Conservation (phyloP, 2,329 filamentous ascomycete genomes). For the Monosporascus sp. region DNA sequence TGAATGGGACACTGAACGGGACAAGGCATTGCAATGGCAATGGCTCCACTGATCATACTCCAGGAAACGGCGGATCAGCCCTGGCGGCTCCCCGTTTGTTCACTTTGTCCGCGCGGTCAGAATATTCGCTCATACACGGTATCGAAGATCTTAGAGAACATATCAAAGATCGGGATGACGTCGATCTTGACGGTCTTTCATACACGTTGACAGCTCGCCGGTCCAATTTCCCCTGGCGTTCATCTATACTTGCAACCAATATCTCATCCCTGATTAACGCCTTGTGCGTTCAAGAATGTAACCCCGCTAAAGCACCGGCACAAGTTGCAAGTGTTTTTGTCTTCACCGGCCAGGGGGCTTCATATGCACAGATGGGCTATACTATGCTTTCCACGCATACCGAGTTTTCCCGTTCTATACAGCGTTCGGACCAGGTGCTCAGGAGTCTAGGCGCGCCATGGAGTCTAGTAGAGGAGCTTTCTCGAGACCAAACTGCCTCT, state of each 20-base stretch:
- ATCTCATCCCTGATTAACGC: no score
- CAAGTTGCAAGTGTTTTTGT: background rate
- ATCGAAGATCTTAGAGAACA: background rate
- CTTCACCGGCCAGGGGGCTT: constrained; percentile 6
- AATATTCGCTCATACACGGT: background rate
- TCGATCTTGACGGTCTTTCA: constrained; percentile 1
- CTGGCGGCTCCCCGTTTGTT: background rate
- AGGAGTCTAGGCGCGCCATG: constrained; percentile 1
- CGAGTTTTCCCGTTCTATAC: constrained; percentile 1
- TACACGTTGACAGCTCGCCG: constrained; percentile 1
- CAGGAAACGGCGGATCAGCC: background rate
- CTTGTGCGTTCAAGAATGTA: no score
- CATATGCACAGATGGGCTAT: constrained; percentile 1
- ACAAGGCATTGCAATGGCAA: background rate
- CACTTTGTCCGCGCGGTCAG: background rate
- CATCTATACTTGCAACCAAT: background rate
- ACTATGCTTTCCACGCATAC: background rate
- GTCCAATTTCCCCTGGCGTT: constrained; percentile 1
- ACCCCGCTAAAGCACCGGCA: background rate
- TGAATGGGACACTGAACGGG: background rate
- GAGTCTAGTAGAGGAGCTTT: constrained; percentile 4
- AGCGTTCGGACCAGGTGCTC: background rate
- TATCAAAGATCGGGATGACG: background rate
- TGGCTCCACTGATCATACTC: background rate
- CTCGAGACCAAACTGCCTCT: background rate